Percentiles rank a stretch among this genome's conserved stretches.
Conservation (phyloP, 306 rosid species). For the Erythrophleum fordii region DNA sequence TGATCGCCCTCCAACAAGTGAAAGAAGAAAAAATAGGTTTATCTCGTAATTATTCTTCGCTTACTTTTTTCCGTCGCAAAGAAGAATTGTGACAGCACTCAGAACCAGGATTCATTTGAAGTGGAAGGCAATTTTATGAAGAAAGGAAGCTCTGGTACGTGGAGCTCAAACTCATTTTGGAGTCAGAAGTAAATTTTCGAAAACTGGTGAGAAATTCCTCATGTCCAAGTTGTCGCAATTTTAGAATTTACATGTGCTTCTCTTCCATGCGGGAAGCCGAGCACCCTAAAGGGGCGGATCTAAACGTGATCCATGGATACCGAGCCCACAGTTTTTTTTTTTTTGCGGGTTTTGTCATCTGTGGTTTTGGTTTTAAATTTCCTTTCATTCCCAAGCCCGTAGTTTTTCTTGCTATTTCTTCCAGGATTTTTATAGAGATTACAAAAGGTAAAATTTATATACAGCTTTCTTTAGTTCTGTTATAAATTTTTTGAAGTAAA, state of each 20-base stretch:
- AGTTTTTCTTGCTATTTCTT: not conserved
- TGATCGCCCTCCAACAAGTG: conserved; percentile 37
- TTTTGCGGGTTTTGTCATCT: not conserved
- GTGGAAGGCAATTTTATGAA: not conserved
- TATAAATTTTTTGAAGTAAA: too few relatives aligned
- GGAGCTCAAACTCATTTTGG: conserved; percentile 32
- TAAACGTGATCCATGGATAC: not conserved
- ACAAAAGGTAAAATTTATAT: too few relatives aligned
- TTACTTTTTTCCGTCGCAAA: conserved; percentile 27
- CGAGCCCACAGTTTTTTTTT: not conserved
- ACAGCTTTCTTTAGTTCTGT: too few relatives aligned
- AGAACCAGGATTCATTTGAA: conserved; percentile 14
- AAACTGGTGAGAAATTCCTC: conserved; percentile 19
- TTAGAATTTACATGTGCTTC: not conserved
- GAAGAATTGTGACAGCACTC: conserved; percentile 35
- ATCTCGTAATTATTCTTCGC: conserved; percentile 13
- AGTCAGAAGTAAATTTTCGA: conserved; percentile 27
- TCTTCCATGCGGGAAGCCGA: not conserved
- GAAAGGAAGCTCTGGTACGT: conserved; percentile 30
- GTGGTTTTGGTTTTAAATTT: not conserved
- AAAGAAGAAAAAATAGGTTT: conserved; percentile 21
- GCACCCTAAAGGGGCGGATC: not conserved
- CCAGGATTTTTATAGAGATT: not conserved
- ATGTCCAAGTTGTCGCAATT: not conserved
- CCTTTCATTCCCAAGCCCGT: not conserved